Base-by-base conservation (phyloP, 257 asterid species). In the Schizonepeta tenuifolia region DNA sequence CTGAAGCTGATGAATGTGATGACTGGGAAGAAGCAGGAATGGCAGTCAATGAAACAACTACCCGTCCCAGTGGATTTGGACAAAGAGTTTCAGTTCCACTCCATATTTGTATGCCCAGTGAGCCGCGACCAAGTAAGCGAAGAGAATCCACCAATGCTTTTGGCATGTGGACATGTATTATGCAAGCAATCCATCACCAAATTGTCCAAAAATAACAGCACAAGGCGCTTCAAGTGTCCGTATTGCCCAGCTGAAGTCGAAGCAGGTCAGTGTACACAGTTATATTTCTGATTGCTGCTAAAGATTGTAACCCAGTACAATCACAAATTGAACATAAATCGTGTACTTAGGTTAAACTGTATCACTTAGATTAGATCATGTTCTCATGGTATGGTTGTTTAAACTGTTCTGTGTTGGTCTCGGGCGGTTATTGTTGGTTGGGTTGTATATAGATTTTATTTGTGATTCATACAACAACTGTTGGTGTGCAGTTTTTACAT, bases 201-300 rank as follows among this genome's bases (percentile, higher is more conserved):
- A 86, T 80, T 91, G 80, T 89, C 98, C 28, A 95, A 90, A 70
- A 90, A 90, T 69, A 93, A 86, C 76, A 83, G 72, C 83, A 81
- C 96, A 0, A 78, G 97, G 83, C 95, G 90, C 1, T 91, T 94
- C 87, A 91, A 91, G 84, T 94, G 98, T 79, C 97, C 98, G 2
- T 91, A 91, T 69, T 94, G 98, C 69, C 99, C 98, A 0, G 70
- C 90, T 5, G 97, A 88, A 78, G 97, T 91, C 53, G 91, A 86
- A 80, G 90, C 91, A 51, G 95, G 88, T 83, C 95, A 88, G 85
- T 94, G 97, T 71, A 86, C 80, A 87, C 96, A 84, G 78, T 83
- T 94, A 80, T 46, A 81, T 83, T 75, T 94, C 84, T 93, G 82
- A 86, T 80, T 36, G 26, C 44, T 40, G 59, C 35, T 68, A 31